phyloP scores from a whole-genome alignment of 2,329 filamentous ascomycete species.

The Xylaria sp. region DNA sequence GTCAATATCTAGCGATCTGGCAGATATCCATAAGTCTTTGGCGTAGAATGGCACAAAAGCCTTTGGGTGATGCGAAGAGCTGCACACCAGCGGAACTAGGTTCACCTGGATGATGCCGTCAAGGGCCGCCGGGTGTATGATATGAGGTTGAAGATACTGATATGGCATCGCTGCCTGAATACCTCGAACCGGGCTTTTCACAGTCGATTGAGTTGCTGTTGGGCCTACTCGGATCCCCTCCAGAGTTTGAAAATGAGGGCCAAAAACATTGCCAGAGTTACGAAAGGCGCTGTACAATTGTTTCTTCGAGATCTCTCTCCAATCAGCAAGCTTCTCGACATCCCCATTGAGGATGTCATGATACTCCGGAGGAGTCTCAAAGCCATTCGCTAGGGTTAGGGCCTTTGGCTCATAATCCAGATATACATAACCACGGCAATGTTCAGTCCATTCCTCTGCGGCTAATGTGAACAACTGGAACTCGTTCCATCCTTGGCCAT shows the following conservation, averaged over 20 bases:
- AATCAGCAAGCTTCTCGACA: not conserved
- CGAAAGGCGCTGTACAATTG: slow-evolving; percentile 31
- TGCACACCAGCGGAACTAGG: slow-evolving; percentile 30
- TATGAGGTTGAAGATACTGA: slow-evolving; percentile 33
- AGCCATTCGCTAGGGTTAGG: not conserved
- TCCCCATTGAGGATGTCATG: not conserved
- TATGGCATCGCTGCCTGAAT: slow-evolving; percentile 34
- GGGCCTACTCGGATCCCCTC: slow-evolving; percentile 29
- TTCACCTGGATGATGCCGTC: slow-evolving; percentile 39
- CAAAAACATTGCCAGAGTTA: slow-evolving; percentile 36
- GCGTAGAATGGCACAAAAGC: slow-evolving; percentile 36
- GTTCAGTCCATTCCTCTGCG: slow-evolving; percentile 36
- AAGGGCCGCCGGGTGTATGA: slow-evolving; percentile 39
- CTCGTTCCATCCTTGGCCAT: slow-evolving; percentile 32
- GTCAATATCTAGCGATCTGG: slow-evolving; percentile 24
- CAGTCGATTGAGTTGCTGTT: slow-evolving; percentile 16
- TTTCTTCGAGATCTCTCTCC: slow-evolving; percentile 21
- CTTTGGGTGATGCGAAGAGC: slow-evolving; percentile 4
- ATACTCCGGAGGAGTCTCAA: not conserved
- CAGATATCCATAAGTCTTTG: slow-evolving; percentile 34
- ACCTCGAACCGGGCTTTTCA: slow-evolving; percentile 28
- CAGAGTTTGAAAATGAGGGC: slow-evolving; percentile 37
- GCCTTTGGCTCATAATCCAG: slow-evolving; percentile 29
- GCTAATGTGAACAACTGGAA: slow-evolving; percentile 39
- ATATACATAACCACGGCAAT: slow-evolving; percentile 36